Evolutionary conservation across 2,329 filamentous ascomycete genomes (phyloP), one percentile per base, ranked within the genome.

Genomic region (Epichloe gansuensis): DNA sequence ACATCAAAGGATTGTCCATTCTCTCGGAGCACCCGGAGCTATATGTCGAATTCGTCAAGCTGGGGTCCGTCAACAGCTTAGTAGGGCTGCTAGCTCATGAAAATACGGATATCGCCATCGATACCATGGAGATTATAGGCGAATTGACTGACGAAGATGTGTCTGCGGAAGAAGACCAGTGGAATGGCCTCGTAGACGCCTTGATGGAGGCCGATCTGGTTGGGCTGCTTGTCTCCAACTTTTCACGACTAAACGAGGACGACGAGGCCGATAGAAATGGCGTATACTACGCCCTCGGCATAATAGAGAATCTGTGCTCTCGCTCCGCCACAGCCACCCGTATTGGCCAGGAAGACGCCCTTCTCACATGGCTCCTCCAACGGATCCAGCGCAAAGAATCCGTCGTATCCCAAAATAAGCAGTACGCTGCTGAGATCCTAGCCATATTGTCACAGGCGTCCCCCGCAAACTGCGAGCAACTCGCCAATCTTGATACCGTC

Each of bases 101-200:
- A 62, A 98, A 98, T 66, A 91, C 91, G 0, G 93, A 98, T 63
- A 94, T 98, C 58, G 90, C 93, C 11, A 95, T 97, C 61, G 88
- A 86, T 57, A 88, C 86, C 0, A 83, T 95, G 48, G 87, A 97
- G 70, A 87, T 96, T 46, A 81, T 98, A 49, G 84, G 82, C 52
- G 93, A 98, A 70, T 73, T 97, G 59, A 94, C 89, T 13, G 93
- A 97, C 61, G 91, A 98, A 65, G 91, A 97, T 63, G 88, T 95
- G 2, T 77, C 83, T 43, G 88, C 87, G 2, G 82, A 85, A 55
- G 83, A 90, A 60, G 81, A 81, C 52, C 83, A 96, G 61, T 96
- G 91, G 89, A 81, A 86, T 55, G 74, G 70, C 1, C 70, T 98
- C 8, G 88, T 91, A 0, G 81, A 80, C 66, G 82, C 75, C 3